Evolutionary conservation across 2,329 filamentous ascomycete species (phyloP).

Genomic region (Cryoendolithus antarcticus): DNA sequence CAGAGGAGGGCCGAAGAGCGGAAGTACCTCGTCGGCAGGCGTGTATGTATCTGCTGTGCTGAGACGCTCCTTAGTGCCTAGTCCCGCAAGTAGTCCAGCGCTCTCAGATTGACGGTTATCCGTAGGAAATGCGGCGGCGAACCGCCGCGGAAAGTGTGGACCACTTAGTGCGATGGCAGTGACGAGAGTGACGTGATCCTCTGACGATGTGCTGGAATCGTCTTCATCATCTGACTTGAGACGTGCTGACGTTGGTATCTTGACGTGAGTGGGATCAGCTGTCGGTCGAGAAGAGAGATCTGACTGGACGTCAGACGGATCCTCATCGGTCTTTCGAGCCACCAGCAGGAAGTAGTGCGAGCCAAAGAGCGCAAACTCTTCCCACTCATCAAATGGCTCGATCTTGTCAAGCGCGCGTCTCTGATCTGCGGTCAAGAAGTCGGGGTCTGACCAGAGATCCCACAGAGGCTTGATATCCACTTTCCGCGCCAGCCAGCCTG

Average conservation of each 20-base stretch:
- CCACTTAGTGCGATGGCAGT: constrained; percentile 7
- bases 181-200: too few relatives aligned
- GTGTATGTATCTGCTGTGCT: constrained; percentile 34
- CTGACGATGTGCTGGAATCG: too few relatives aligned
- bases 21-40: too few relatives aligned
- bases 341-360: constrained; percentile 73
- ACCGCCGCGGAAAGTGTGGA: constrained; percentile 22
- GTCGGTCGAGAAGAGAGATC: too few relatives aligned
- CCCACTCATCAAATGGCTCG: constrained; percentile 92
- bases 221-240: too few relatives aligned
- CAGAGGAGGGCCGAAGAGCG: constrained; percentile 16
- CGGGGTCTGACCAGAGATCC: constrained; percentile 64
- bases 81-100: constrained; percentile 32
- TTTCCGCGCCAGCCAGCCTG: constrained; percentile 50
- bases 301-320: neutral
- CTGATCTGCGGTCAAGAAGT: constrained; percentile 50
- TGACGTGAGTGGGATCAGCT: too few relatives aligned
- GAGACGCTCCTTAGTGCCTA: constrained; percentile 37
- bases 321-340: constrained; percentile 36
- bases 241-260: too few relatives aligned
- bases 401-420: constrained; percentile 52
- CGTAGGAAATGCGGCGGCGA: constrained; percentile 26
- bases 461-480: constrained; percentile 61
- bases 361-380: constrained; percentile 77
- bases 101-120: constrained; percentile 14